Conservation (phyloP, 2,329 filamentous ascomycete species). For the Chrysoporthe deuterocubensis region DNA sequence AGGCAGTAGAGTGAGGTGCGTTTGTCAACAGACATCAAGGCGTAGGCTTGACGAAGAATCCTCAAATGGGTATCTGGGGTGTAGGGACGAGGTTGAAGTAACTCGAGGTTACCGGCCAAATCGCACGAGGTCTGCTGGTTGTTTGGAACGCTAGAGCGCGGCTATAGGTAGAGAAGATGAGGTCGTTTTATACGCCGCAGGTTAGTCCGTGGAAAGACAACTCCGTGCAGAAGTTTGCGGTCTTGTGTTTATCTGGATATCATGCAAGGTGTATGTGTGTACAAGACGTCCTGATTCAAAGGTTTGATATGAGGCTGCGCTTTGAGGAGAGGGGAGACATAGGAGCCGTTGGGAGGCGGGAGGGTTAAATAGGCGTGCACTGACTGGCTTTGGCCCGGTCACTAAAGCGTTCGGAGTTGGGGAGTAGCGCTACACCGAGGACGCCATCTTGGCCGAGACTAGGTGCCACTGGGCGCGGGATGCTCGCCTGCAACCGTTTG, state of each 20-base stretch:
- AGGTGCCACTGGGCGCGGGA: conserved; percentile 21
- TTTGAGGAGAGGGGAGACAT: neutral
- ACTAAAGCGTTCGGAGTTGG: neutral
- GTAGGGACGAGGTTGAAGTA: conserved; percentile 21
- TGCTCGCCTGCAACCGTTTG: conserved; percentile 17
- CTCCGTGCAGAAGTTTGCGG: neutral
- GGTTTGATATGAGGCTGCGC: neutral
- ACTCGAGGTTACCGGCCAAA: conserved; percentile 18
- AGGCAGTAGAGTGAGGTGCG: conserved; percentile 60
- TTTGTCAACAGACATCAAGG: conserved; percentile 64
- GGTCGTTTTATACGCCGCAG: neutral
- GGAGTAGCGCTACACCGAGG: conserved; percentile 4
- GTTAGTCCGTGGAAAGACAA: neutral
- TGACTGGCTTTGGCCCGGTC: neutral
- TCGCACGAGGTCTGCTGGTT: neutral
- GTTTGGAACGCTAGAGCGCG: neutral
- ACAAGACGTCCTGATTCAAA: conserved; percentile 1
- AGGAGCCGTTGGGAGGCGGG: conserved; percentile 2
- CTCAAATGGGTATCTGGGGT: conserved; percentile 24
- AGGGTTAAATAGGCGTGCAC: conserved; percentile 24
- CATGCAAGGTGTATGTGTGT: neutral
- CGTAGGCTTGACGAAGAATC: conserved; percentile 39
- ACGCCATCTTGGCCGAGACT: neutral
- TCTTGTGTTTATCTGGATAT: neutral
- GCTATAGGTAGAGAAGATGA: neutral